Base-by-base conservation (phyloP, 2,329 filamentous ascomycete genomes). In the Apiospora arundinis region DNA sequence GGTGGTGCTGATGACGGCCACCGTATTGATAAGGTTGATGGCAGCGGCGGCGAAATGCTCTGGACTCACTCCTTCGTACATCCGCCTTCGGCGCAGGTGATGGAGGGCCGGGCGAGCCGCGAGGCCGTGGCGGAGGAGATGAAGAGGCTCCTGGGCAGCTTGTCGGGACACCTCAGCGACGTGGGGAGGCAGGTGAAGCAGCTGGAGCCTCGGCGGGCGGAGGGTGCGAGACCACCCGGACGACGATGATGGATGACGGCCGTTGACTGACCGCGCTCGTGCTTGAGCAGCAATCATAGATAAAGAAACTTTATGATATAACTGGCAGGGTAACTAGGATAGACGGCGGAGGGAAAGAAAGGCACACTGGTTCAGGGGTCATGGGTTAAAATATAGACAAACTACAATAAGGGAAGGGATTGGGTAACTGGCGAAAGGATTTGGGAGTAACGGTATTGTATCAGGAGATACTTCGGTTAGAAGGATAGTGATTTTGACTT, bases 111-210 rank as follows among this genome's bases (percentile, higher is more conserved):
- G 56, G 86, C 87, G 0, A 85, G 85, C 0, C 78, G 81, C 5
- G 84, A 85, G 40, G 87, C 89, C 68, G 85, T 87, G 32, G 85
- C 85, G 66, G 83, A 85, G 71, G 82, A 85, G 74, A 81, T 90
- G 72, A 83, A 87, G 12, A 82, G 84, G 37, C 80, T 90, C 72
- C 83, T 86, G 12, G 85, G 85, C 78, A 85, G 82, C 72, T 78
- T 87, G 4, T 80, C 83, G 9, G 85, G 86, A 16, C 85, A 87
- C 70, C 79, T 87, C 2, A 82, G 80, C 14, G 75, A 85, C 46
- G 83, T 84, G 18, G 85, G 86, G 48, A 80, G 81, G 48, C 85
- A 84, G 70, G 77, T 87, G 28, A 82, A 81, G 0, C 80, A 80
- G 21, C 75, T 87, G 73, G 78, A 80, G 12, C 77, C 78, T 3